Evolutionary conservation across 768 basidiomycete species (phyloP), one percentile per base, ranked within the genome.

Genomic region (Hericium alpestre): DNA sequence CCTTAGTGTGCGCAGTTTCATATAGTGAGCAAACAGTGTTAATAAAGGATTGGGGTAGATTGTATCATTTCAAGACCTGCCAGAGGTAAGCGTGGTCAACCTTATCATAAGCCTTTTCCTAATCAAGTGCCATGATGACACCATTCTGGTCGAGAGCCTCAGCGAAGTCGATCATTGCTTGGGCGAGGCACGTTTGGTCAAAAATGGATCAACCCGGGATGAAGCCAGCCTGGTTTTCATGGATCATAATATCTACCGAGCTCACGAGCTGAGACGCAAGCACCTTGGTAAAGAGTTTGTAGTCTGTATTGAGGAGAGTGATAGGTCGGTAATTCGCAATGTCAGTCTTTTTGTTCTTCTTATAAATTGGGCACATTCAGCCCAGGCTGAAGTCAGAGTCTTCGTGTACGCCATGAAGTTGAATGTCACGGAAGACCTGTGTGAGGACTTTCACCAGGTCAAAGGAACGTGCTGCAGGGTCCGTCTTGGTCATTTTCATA

Each of bases 301-400:
- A 61, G 1, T 58, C 57, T 0, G 55, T 32, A 9, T 32, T 32
- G 1, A 32, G 32, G 6, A 32, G 32, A 6, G 64, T 65, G 3
- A 65, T 65, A 0, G 63, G 64, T 4, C 60, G 38, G 50, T 63
- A 63, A 38, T 61, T 61, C 9, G 16, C 49, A 3, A 63, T 59
- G 0, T 59, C 46, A 1, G 37, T 25, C 11, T 23, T 12, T 27
- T 65, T 61, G 3, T 64, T 69, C 41, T 77, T 77, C 38, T 78
- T 78, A 54, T 72, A 77, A 0, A 78, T 27, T 0, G 70, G 74
- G 65, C 72, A 66, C 56, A 70, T 65, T 62, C 64, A 66, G 0
- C 75, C 75, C 4, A 65, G 48, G 0, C 67, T 23, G 51, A 73
- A 78, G 18, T 46, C 11, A 0, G 58, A 18, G 1, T 15, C 4